phyloP scores from a whole-genome alignment of 495 filamentous ascomycete genomes.

The Xanthoparmelia taractica region DNA sequence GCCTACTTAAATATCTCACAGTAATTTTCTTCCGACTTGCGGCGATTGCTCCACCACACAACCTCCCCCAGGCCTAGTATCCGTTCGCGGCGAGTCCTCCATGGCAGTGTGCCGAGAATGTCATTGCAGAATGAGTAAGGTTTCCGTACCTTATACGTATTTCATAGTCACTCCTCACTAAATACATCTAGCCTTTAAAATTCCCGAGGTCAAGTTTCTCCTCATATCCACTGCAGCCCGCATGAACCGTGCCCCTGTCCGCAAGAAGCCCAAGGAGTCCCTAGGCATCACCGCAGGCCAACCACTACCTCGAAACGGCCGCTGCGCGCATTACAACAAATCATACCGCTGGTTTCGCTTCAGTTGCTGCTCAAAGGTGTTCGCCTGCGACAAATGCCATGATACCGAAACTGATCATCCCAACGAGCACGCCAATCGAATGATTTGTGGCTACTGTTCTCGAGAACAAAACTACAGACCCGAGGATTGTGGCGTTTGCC shows the following conservation, averaged over 20 bases:
- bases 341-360: conserved; percentile 80
- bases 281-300: conserved; percentile 74
- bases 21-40: conserved; percentile 78
- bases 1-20: neutral
- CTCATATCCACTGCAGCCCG: conserved; percentile 50
- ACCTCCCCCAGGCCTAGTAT: conserved; percentile 53
- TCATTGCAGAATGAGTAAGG: conserved; percentile 68
- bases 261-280: conserved; percentile 56
- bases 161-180: neutral
- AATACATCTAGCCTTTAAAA: conserved; percentile 48
- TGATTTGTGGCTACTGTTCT: conserved; percentile 77
- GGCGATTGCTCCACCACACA: conserved; percentile 65
- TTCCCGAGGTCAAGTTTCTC: conserved; percentile 77
- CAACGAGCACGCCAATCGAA: conserved; percentile 77
- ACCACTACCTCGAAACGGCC: conserved; percentile 64
- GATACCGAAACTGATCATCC: conserved; percentile 63
- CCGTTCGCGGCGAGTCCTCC: conserved; percentile 67
- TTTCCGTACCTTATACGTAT: neutral
- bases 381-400: conserved; percentile 79
- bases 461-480: conserved; percentile 77
- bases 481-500: conserved; percentile 74
- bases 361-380: conserved; percentile 59
- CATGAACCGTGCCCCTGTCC: conserved; percentile 36
- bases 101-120: conserved; percentile 76
- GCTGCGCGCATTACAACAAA: conserved; percentile 72